Percentiles rank a stretch among this genome's conserved stretches.
phyloP scores from a whole-genome alignment of 2,329 filamentous ascomycete genomes.

The Pyrenophora teres region DNA sequence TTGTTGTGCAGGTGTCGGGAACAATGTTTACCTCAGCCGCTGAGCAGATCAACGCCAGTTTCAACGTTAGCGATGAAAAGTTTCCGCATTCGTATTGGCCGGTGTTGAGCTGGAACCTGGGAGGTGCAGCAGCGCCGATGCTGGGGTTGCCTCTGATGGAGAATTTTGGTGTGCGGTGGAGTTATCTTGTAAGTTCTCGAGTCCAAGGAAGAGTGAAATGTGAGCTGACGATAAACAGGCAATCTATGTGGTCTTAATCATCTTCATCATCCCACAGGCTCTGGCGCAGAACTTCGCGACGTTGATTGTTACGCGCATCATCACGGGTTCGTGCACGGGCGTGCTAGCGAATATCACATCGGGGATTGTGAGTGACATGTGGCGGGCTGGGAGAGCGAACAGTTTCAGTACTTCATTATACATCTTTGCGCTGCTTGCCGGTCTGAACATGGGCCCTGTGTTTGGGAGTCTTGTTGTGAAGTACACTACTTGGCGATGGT shows the following conservation, averaged over 20 bases:
- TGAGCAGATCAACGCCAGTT: slow-evolving; percentile 46
- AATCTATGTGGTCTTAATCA: slow-evolving; percentile 49
- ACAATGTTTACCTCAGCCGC: slow-evolving; percentile 42
- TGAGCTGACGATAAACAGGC: background rate
- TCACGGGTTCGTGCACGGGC: slow-evolving; percentile 52
- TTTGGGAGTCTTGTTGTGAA: slow-evolving; percentile 49
- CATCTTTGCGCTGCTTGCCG: slow-evolving; percentile 51
- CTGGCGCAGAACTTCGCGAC: slow-evolving; percentile 54
- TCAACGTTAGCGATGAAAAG: slow-evolving; percentile 44
- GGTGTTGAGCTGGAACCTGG: slow-evolving; percentile 50
- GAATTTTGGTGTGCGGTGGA: slow-evolving; percentile 51
- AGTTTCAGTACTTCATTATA: slow-evolving; percentile 53
- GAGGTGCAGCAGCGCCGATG: slow-evolving; percentile 50
- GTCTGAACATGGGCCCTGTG: slow-evolving; percentile 53
- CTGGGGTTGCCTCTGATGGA: slow-evolving; percentile 52
- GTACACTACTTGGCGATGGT: slow-evolving; percentile 52
- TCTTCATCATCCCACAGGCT: slow-evolving; percentile 51
- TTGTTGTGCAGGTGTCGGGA: slow-evolving; percentile 39
- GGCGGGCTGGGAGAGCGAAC: slow-evolving; percentile 46
- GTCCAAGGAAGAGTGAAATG: too few species aligned
- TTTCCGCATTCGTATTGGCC: slow-evolving; percentile 52
- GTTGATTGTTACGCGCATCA: slow-evolving; percentile 51
- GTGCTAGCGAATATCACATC: slow-evolving; percentile 50
- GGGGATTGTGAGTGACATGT: slow-evolving; percentile 44
- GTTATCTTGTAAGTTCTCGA: slow-evolving; percentile 40